Percentiles rank a stretch among this genome's conserved stretches.
These are phyloP conservation scores for Daldinia concentrica DNA, from an alignment of 495 filamentous ascomycete species.

Conservation along the genomic window DNA sequence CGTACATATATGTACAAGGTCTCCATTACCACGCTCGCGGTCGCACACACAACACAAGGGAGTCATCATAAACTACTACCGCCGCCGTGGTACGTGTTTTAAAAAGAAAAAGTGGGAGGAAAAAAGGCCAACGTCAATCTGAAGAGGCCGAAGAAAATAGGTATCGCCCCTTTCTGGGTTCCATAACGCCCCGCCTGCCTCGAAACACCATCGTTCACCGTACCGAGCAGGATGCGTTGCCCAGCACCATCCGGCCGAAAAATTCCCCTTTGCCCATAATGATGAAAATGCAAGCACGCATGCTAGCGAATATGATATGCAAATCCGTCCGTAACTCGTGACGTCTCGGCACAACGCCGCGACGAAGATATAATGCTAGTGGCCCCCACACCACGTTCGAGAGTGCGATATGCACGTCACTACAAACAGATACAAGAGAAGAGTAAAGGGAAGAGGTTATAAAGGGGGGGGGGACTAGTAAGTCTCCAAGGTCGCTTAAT, in stretches of 20 bases:
- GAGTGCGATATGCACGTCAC: slow-evolving; percentile 16
- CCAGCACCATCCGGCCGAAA: slow-evolving; percentile 40
- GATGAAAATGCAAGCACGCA: slow-evolving; percentile 36
- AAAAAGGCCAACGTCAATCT: slow-evolving; percentile 32
- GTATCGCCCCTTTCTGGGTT: slow-evolving; percentile 5
- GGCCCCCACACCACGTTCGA: slow-evolving; percentile 15
- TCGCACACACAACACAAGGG: slow-evolving; percentile 14
- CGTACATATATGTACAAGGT: slow-evolving; percentile 33
- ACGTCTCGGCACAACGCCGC: slow-evolving; percentile 43
- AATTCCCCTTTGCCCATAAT: slow-evolving; percentile 20
- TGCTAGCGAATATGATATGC: slow-evolving; percentile 44
- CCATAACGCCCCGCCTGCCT: slow-evolving; percentile 39
- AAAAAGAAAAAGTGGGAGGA: slow-evolving; percentile 4
- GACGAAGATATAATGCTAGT: slow-evolving; percentile 34
- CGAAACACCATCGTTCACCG: slow-evolving; percentile 34
- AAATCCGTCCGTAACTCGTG: slow-evolving; percentile 48
- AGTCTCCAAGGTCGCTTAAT: slow-evolving; percentile 58
- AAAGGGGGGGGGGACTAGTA: slow-evolving; percentile 45
- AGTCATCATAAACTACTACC: slow-evolving; percentile 26
- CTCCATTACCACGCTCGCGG: slow-evolving; percentile 19
- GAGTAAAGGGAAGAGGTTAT: slow-evolving; percentile 32
- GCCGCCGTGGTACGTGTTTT: slow-evolving; percentile 11
- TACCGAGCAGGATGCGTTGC: slow-evolving; percentile 34
- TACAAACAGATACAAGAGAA: slow-evolving; percentile 38
- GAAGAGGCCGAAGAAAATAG: slow-evolving; percentile 20